A percentile compares a stretch with the other conserved stretches of the same genome.
These are phyloP conservation scores for Colletotrichum musae DNA, from an alignment of 2,329 filamentous ascomycete genomes.

Conservation along the genomic window DNA sequence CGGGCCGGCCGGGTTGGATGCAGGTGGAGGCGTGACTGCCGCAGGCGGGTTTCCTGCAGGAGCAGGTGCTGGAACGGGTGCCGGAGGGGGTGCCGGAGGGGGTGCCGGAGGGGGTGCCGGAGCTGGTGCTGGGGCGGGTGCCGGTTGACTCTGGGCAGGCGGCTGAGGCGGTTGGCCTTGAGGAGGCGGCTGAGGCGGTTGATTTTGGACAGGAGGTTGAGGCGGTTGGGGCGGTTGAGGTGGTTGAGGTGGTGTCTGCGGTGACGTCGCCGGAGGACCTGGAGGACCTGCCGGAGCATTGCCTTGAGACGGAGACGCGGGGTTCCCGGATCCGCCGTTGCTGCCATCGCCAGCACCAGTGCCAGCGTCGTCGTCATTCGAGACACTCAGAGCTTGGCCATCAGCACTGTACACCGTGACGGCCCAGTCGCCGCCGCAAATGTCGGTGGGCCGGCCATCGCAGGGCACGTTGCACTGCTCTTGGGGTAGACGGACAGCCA, in stretches of 20 bases:
- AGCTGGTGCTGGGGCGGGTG: constrained; percentile 2
- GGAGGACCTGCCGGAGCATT: not conserved
- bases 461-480: constrained; percentile 34
- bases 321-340: not conserved
- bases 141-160: constrained; percentile 8
- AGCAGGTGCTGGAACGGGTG: not conserved
- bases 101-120: too few species aligned
- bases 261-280: not conserved
- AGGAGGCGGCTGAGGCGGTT: not conserved
- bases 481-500: constrained; percentile 34
- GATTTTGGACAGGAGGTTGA: constrained; percentile 12
- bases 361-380: constrained; percentile 22
- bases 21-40: not conserved
- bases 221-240: constrained; percentile 6
- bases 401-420: constrained; percentile 40
- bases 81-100: too few species aligned
- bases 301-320: constrained; percentile 1
- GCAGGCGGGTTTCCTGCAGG: constrained; percentile 12
- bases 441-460: constrained; percentile 33
- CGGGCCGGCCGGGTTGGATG: not conserved
- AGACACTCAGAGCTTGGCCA: constrained; percentile 29
- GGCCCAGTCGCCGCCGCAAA: constrained; percentile 41
- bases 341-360: not conserved
- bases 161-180: constrained; percentile 3
- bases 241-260: not conserved